Evolutionary conservation across 2,329 filamentous ascomycete species (phyloP).

Genomic region (Chaetomium strumarium): DNA sequence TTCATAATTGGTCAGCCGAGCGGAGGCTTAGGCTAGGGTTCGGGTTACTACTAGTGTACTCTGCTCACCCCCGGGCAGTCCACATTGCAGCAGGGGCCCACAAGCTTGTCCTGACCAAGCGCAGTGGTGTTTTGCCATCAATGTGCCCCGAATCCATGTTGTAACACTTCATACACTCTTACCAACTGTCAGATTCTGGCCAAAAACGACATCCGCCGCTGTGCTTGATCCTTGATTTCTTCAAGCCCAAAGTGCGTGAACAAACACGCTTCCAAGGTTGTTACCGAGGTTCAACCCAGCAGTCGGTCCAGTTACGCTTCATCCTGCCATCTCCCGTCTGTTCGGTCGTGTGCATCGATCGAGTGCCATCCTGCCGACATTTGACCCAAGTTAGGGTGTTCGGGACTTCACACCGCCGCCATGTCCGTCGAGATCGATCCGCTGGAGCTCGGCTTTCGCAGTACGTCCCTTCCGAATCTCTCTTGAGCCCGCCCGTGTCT

Average conservation of each 20-base stretch:
- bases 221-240: background rate
- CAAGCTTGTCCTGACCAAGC: slow-evolving; percentile 8
- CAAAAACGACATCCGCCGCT: background rate
- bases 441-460: slow-evolving; percentile 84
- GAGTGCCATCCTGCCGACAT: background rate
- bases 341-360: background rate
- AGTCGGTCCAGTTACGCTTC: background rate
- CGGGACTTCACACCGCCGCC: slow-evolving; percentile 32
- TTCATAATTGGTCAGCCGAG: no score
- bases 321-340: background rate
- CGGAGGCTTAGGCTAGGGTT: no score
- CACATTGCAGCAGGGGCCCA: slow-evolving; percentile 23
- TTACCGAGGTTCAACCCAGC: background rate
- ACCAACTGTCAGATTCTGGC: slow-evolving; percentile 12
- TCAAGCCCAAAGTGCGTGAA: background rate
- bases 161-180: slow-evolving; percentile 14
- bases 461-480: slow-evolving; percentile 48
- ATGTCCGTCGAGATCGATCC: slow-evolving; percentile 97
- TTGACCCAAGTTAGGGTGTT: background rate
- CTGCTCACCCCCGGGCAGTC: no score
- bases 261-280: background rate
- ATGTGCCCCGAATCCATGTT: slow-evolving; percentile 18
- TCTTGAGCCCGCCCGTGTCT: slow-evolving; percentile 9
- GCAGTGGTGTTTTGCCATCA: slow-evolving; percentile 19
- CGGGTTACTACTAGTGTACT: no score